These are phyloP conservation scores for Thyridium curvatum DNA, from an alignment of 2,329 filamentous ascomycete species.

Conservation along the genomic window DNA sequence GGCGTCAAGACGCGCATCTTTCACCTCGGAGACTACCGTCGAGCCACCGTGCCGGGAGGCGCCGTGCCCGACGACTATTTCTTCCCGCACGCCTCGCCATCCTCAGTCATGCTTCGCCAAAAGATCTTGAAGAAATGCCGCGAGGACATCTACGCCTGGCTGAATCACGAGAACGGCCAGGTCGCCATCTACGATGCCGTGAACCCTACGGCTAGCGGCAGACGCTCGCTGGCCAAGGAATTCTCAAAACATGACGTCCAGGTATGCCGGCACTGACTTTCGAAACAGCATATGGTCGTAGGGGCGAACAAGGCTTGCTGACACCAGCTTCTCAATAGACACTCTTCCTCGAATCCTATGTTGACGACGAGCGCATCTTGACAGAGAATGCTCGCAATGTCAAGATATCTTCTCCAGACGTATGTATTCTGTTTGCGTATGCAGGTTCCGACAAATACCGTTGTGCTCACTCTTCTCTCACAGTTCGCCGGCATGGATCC, in stretches of 20 bases:
- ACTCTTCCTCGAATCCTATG: conserved; percentile 92
- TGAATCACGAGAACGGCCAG: conserved; percentile 96
- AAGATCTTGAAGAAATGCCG: conserved; percentile 97
- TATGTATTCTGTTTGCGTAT: no score
- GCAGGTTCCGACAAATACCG: no score
- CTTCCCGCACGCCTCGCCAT: conserved; percentile 87
- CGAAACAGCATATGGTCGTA: no score
- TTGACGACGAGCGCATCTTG: conserved; percentile 87
- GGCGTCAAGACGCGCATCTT: conserved; percentile 98
- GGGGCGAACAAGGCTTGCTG: no score
- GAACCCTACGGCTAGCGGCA: conserved; percentile 78
- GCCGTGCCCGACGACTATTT: conserved; percentile 96
- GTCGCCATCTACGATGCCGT: conserved; percentile 98
- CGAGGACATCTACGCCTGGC: conserved; percentile 92
- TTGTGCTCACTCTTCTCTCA: no score
- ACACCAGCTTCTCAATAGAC: conserved; percentile 49
- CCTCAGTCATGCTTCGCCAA: conserved; percentile 87
- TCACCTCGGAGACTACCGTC: conserved; percentile 91
- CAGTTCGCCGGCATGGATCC: conserved; percentile 88
- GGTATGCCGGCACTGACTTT: no score
- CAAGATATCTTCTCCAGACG: conserved; percentile 95
- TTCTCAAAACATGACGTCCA: conserved; percentile 97
- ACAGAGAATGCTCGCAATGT: conserved; percentile 95
- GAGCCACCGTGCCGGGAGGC: conserved; percentile 79
- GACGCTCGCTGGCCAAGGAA: conserved; percentile 83